Evolutionary conservation across 2,329 filamentous ascomycete species (phyloP), one percentile per base, ranked within the genome.

Genomic region (Knoxdaviesia proteae): DNA sequence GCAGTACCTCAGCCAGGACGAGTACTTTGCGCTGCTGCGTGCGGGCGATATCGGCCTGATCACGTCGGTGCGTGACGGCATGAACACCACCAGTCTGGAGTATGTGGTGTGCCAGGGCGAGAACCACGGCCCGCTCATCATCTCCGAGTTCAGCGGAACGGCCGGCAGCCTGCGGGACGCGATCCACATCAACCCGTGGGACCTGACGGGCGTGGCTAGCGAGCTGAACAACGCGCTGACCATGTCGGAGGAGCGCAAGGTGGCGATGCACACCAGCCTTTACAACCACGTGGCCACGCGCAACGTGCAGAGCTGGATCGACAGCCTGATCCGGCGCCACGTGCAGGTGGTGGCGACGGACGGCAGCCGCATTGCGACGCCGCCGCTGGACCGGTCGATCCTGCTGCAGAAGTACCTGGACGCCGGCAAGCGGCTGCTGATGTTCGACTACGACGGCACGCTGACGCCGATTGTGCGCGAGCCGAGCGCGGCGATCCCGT

Each of bases 371-470:
- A 73, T 80, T 45, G 74, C 79, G 4, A 96, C 88, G 1, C 88
- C 88, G 0, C 69, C 80, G 2, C 72, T 96, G 20, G 86, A 96
- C 55, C 77, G 77, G 34, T 67, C 75, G 4, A 67, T 74, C 47
- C 61, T 94, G 49, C 64, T 93, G 35, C 63, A 69, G 43, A 77
- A 78, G 46, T 96, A 94, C 59, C 74, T 76, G 46, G 64, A 70
- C 36, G 77, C 84, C 4, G 71, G 71, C 47, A 84, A 82, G 60
- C 77, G 90, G 7, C 67, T 98, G 3, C 94, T 96, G 65, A 88
- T 98, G 83, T 94, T 96, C 56, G 90, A 98, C 61, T 98, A 98
- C 54, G 90, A 98, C 56, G 90, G 90, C 40, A 98, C 90, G 0
- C 70, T 98, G 43, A 96, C 90, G 4, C 84, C 87, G 0, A 96